Conservation (phyloP, 176 grass and related monocot genomes). For the Ananas comosus region DNA sequence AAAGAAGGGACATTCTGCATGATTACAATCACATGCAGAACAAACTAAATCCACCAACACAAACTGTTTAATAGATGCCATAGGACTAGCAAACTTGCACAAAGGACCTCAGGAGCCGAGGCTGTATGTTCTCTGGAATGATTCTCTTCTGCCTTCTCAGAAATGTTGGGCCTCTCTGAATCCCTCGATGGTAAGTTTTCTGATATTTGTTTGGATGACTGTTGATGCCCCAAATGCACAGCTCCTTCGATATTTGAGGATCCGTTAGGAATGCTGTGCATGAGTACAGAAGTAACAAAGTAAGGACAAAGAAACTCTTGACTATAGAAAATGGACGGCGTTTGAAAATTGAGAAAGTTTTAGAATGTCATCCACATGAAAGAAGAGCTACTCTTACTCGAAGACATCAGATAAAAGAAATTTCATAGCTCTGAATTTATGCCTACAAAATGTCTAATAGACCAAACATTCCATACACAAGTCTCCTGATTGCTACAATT, state of each 20-base stretch:
- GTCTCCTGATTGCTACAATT: too few relatives aligned
- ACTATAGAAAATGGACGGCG: too few relatives aligned
- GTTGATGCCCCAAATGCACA: slow-evolving; percentile 13
- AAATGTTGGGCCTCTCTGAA: slow-evolving; percentile 10
- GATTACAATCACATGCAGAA: too few relatives aligned
- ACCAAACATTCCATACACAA: too few relatives aligned
- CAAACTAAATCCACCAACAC: too few relatives aligned
- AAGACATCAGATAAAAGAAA: too few relatives aligned
- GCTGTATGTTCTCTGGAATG: slow-evolving; percentile 29
- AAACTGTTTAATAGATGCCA: not conserved
- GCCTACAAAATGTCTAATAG: too few relatives aligned
- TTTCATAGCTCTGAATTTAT: too few relatives aligned
- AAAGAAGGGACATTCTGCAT: too few relatives aligned
- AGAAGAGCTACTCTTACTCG: too few relatives aligned
- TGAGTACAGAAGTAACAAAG: slow-evolving; percentile 23
- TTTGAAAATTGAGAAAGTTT: too few relatives aligned
- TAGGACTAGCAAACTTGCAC: not conserved
- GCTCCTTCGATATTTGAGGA: slow-evolving; percentile 23
- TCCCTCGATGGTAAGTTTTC: slow-evolving; percentile 22
- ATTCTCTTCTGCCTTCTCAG: slow-evolving; percentile 20
- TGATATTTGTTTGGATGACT: slow-evolving; percentile 20
- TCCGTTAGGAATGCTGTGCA: slow-evolving; percentile 32
- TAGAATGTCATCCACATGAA: too few relatives aligned
- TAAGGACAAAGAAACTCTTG: slow-evolving; percentile 15
- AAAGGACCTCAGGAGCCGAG: slow-evolving; percentile 11